Evolutionary conservation across 805 yeast genomes (phyloP), one percentile per base, ranked within the genome.

Genomic region (Saccharomycopsis lassenensis): DNA sequence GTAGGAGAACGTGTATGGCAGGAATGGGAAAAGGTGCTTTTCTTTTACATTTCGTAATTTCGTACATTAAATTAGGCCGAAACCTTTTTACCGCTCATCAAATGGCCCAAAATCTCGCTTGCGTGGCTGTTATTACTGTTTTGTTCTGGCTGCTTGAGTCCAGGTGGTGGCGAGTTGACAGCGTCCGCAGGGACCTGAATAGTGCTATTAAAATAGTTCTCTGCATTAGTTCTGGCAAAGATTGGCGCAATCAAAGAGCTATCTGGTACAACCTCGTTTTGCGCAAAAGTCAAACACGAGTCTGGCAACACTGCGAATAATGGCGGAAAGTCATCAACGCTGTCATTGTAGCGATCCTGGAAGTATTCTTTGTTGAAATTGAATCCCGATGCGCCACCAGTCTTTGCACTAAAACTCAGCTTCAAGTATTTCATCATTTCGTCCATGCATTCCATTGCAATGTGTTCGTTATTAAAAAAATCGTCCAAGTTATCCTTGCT

Each of bases 61-160:
- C 29, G 16, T 15, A 10, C 16, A 5, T 26, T 18, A 11, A 11
- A 12, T 34, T 26, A 39, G 20, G 35, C 39, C n/a, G 44, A 22
- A 15, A 37, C 31, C 35, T 62, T 71, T 52, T 79, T 82, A 20
- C 93, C 93, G 48, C 78, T 77, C 76, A 86, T 77, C 52, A 86
- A 63, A 56, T 85, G 95, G 40, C 75, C 83, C 48, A 86, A 66
- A 50, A 86, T 66, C 52, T 85, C 94, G 27, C 85, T 76, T 41
- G 87, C 78, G 33, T 81, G 74, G 19, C 74, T 71, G 57, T 34
- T 45, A 48, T 5, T 47, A 30, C 33, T 47, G 39, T 30, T 41
- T 42, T 24, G 24, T 23, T 34, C 39, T 7, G 26, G 23, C 22
- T 27, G 36, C 8, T 31, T 39, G 17, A 41, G 37, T 20, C 45